These are phyloP conservation scores for Trypanosoma avium DNA, from an alignment of 208 protist species.

Conservation along the genomic window DNA sequence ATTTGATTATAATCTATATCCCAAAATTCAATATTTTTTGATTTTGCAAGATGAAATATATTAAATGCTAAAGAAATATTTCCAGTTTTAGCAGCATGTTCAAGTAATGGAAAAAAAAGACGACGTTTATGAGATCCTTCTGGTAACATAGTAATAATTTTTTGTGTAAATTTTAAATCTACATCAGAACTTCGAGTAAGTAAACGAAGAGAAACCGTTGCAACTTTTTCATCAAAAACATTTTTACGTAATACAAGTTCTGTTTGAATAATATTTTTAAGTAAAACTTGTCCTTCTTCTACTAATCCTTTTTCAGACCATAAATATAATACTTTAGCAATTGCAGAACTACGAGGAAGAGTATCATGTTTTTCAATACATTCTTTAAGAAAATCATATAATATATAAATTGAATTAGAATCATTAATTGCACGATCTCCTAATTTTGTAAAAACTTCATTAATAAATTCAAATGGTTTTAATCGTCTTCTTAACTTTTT, in stretches of 20 bases:
- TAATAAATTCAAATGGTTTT: slow-evolving; percentile 59
- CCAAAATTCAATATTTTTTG: slow-evolving; percentile 70
- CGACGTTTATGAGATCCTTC: slow-evolving; percentile 54
- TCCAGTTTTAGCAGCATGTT: slow-evolving; percentile 30
- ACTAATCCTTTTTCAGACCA: slow-evolving; percentile 40
- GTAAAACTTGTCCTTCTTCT: slow-evolving; percentile 30
- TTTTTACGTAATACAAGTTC: slow-evolving; percentile 20
- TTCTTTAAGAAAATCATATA: slow-evolving; percentile 45
- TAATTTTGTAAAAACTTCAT: slow-evolving; percentile 54
- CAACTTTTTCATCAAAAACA: slow-evolving; percentile 69
- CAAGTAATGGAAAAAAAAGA: slow-evolving; percentile 66
- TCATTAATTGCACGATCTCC: slow-evolving; percentile 32
- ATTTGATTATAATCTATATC: slow-evolving; percentile 74
- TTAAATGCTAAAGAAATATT: slow-evolving; percentile 44
- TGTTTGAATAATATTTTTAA: slow-evolving; percentile 31
- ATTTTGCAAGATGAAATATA: slow-evolving; percentile 36
- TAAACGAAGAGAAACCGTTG: slow-evolving; percentile 65
- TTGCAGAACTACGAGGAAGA: slow-evolving; percentile 50
- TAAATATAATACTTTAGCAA: slow-evolving; percentile 64
- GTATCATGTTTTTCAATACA: slow-evolving; percentile 41
- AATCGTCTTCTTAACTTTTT: slow-evolving; percentile 45
- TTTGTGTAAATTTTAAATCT: slow-evolving; percentile 31
- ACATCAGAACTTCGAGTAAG: slow-evolving; percentile 23
- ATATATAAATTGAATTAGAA: not conserved
- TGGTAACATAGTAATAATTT: slow-evolving; percentile 50